phyloP scores from a whole-genome alignment of 2,329 filamentous ascomycete genomes.

The Fusarium redolens region DNA sequence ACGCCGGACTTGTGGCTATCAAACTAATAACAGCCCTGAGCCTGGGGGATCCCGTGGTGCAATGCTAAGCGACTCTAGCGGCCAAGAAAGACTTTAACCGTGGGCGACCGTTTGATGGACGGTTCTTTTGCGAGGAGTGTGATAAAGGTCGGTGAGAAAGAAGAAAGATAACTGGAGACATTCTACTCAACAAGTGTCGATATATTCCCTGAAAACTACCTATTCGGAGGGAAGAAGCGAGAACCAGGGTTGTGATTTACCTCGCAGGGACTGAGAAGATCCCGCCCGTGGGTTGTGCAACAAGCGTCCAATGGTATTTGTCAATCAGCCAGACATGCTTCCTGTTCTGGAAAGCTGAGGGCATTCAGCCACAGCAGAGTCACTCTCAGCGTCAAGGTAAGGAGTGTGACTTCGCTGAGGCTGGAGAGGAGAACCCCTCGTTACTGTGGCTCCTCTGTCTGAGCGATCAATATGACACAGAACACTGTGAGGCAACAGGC shows the following conservation, averaged over 20 bases:
- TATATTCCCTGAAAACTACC: background rate
- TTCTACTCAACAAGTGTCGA: background rate
- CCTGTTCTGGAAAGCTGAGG: conserved; percentile 41
- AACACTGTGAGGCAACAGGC: background rate
- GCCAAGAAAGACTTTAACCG: conserved; percentile 6
- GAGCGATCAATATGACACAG: conserved; percentile 24
- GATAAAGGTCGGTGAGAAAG: conserved; percentile 27
- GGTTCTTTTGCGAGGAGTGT: conserved; percentile 6
- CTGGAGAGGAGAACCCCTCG: conserved; percentile 19
- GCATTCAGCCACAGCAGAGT: conserved; percentile 32
- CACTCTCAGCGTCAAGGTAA: background rate
- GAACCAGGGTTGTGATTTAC: conserved; percentile 4
- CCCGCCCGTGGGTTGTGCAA: conserved; percentile 22
- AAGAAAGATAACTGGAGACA: background rate
- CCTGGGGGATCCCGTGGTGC: conserved; percentile 12
- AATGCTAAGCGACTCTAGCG: conserved; percentile 23
- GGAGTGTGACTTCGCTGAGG: conserved; percentile 6
- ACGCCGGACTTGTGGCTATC: conserved; percentile 5
- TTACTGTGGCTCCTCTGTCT: conserved; percentile 11
- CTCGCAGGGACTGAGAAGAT: conserved; percentile 4
- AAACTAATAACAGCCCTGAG: conserved; percentile 1
- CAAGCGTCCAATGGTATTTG: conserved; percentile 37
- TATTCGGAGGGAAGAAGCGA: background rate
- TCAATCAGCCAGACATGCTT: conserved; percentile 28
- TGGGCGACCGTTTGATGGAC: conserved; percentile 5